Evolutionary conservation across 1,284 basidiomycete species (phyloP).

Genomic region (Sphaerobolus stellatus): DNA sequence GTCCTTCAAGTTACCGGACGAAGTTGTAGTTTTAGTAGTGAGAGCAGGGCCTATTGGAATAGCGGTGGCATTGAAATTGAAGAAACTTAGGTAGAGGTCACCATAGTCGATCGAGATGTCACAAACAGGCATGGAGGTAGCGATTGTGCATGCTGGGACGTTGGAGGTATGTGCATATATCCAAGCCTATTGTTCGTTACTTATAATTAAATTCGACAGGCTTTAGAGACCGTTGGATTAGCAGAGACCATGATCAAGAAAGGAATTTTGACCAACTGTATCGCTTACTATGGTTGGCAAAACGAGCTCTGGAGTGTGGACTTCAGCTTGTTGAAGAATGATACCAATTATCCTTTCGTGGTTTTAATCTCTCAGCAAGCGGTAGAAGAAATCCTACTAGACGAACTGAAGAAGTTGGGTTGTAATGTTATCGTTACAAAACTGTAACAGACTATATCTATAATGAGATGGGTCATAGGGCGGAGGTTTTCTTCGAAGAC

Average conservation of each 20-base stretch:
- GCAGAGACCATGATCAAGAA: neutral
- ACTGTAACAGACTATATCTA: slow-evolving; percentile 33
- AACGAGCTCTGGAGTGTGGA: slow-evolving; percentile 28
- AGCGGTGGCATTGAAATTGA: no score
- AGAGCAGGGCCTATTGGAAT: no score
- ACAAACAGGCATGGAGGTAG: no score
- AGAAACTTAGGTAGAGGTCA: no score
- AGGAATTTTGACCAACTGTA: slow-evolving; percentile 21
- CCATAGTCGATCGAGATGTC: no score
- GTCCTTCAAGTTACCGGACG: no score
- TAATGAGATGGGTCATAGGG: slow-evolving; percentile 14
- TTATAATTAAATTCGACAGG: neutral
- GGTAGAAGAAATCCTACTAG: slow-evolving; percentile 44
- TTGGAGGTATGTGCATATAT: neutral
- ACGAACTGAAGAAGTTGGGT: slow-evolving; percentile 33
- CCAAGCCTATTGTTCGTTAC: neutral
- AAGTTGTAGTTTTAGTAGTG: no score
- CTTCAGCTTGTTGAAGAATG: slow-evolving; percentile 25
- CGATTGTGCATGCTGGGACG: neutral
- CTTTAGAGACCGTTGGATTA: neutral
- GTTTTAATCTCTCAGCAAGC: slow-evolving; percentile 46
- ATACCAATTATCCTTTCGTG: slow-evolving; percentile 48
- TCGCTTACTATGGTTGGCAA: slow-evolving; percentile 33
- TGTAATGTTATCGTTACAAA: slow-evolving; percentile 36
- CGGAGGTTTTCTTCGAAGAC: slow-evolving; percentile 40